Percentiles rank a stretch among this genome's conserved stretches.
Conservation (phyloP, 1,284 basidiomycete species). For the Peniophora sp. region DNA sequence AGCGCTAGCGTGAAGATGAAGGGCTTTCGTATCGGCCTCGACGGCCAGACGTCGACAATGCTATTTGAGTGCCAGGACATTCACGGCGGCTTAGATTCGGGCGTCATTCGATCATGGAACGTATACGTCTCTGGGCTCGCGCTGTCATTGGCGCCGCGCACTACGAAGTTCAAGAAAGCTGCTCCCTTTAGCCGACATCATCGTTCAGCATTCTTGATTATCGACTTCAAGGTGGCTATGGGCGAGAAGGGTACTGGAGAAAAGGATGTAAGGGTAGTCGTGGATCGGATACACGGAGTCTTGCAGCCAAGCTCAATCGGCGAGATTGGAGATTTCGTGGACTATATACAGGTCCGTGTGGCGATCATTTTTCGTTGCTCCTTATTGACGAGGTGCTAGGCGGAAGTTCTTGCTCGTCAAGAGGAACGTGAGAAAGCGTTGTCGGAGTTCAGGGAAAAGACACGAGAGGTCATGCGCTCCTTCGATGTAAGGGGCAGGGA, state of each 20-base stretch:
- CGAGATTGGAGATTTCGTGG: conserved; percentile 81
- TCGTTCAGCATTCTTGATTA: conserved; percentile 75
- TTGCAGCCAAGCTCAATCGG: conserved; percentile 89
- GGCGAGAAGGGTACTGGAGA: conserved; percentile 17
- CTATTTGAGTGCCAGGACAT: conserved; percentile 71
- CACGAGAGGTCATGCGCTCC: conserved; percentile 61
- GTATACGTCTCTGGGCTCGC: conserved; percentile 62
- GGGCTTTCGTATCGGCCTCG: conserved; percentile 72
- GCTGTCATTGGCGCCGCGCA: conserved; percentile 63
- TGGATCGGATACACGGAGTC: conserved; percentile 81
- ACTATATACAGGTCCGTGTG: conserved; percentile 62
- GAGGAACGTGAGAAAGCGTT: conserved; percentile 72
- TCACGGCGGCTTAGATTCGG: conserved; percentile 37
- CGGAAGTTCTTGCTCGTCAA: conserved; percentile 65
- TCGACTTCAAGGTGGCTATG: conserved; percentile 56
- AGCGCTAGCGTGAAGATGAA: conserved; percentile 56
- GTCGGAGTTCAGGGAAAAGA: conserved; percentile 77
- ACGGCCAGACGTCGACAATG: conserved; percentile 61
- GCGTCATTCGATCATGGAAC: conserved; percentile 41
- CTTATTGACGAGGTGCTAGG: conserved; percentile 26
- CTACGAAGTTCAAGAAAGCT: conserved; percentile 23
- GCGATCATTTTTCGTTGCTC: neutral
- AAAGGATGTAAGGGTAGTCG: conserved; percentile 41
- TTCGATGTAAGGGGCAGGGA: conserved; percentile 55
- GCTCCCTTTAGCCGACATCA: conserved; percentile 47